Evolutionary conservation across 2,329 filamentous ascomycete species (phyloP).

Genomic region (Alternaria novae-zelandiae): DNA sequence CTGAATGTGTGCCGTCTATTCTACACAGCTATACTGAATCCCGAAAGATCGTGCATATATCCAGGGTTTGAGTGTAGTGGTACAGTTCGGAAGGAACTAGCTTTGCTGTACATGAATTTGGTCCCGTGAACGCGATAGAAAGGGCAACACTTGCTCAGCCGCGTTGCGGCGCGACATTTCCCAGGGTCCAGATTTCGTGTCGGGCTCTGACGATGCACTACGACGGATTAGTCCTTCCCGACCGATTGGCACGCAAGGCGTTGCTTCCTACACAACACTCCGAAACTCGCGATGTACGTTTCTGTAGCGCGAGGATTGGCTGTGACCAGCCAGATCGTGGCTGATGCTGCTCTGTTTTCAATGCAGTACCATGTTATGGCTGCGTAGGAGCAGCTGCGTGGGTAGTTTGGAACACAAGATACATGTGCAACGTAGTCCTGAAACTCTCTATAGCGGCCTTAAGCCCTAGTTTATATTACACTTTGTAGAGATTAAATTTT

Average conservation of each 20-base stretch:
- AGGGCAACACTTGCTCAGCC: background rate
- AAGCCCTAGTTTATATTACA: too few species aligned
- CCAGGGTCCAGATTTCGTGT: conserved; percentile 7
- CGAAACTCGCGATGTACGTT: background rate
- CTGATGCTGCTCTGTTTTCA: background rate
- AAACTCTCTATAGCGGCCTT: background rate
- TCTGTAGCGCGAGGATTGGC: background rate
- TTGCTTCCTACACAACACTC: background rate
- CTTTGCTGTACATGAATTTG: background rate
- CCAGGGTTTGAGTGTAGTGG: background rate
- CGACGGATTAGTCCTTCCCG: background rate
- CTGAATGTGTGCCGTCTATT: background rate
- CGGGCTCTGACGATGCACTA: background rate
- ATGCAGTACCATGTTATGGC: background rate
- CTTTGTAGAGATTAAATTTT: too few species aligned
- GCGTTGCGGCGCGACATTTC: background rate
- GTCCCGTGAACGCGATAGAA: background rate
- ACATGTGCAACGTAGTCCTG: background rate
- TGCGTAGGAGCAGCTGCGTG: background rate
- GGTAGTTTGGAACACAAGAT: background rate
- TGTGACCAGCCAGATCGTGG: background rate
- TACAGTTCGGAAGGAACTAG: background rate
- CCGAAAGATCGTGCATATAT: background rate
- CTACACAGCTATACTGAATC: background rate
- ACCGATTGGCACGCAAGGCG: background rate